Base-by-base conservation (phyloP, 352 stramenopile species). In the Phytophthora colocasiae region DNA sequence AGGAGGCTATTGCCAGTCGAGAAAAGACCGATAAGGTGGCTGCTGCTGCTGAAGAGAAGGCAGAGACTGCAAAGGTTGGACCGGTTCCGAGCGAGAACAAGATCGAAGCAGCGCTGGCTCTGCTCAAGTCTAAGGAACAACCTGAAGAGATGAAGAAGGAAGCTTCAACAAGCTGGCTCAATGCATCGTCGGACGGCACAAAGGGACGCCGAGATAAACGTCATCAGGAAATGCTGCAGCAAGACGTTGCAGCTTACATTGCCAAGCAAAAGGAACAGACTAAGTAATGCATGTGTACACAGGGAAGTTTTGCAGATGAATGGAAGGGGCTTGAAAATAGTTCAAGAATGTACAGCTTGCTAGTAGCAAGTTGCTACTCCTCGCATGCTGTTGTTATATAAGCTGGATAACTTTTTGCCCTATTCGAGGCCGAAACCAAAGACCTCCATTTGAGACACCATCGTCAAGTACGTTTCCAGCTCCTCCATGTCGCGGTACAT, bases 381-480 rank as follows among this genome's bases (percentile, higher is more conserved):
- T 50, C 40, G 22, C 58, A 29, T 51, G 51, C 24, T 52, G 45
- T 32, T 34, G 46, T 40, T 53, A 50, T 60, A 60, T 44, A 63
- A 38, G 17, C 48, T n/a, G 39, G 26, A 24, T 10, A 45, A 29
- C 9, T 32, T 34, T 27, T 52, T 44, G 5, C 36, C 9, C 63
- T 71, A 85, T 55, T 85, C 76, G 17, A 85, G 62, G 11, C 76
- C 73, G 47, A 85, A 85, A 41, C 76, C 76, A 12, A 80, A 71
- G 56, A 82, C 77, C 43, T 85, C 76, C 76, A 85, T 85, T 69
- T 89, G 80, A 47, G 78, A 82, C 24, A 93, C 85, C 69, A 93
- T 83, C 14, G 81, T 87, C 60, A 94, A 69, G 59, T 91, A 90
- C 41, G 77, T 87, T 57, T 94, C 82, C 56, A 94, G 66, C 63